Evolutionary conservation across 495 filamentous ascomycete genomes (phyloP), one percentile per base, ranked within the genome.

Genomic region (Cryomyces antarcticus): DNA sequence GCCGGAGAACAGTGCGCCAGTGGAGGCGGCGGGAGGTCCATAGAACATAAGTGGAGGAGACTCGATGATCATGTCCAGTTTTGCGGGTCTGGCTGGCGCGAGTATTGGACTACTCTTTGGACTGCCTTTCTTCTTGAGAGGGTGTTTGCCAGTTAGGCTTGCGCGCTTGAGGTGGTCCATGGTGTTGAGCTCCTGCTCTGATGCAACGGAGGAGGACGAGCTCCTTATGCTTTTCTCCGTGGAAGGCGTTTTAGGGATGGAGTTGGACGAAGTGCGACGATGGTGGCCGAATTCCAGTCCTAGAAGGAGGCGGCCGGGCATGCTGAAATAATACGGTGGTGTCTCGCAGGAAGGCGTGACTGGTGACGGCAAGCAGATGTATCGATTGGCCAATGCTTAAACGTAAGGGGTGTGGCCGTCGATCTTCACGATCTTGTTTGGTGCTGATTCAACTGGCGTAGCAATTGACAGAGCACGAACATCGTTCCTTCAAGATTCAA

Each of bases 21-120:
- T 81, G 27, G 85, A 94, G 49, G 69, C 70, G 39, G 75, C 66
- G 1, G 83, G 67, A 6, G 68, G 63, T 13, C 82, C 85, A 52
- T 87, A 85, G 62, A 92, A 78, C 11, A 94, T 72, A 7, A 88
- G 64, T 1, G 89, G 89, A 0, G 89, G 84, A 3, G 84, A 93
- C 63, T 99, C 89, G 44, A 95, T 80, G 31, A 74, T 65, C 60
- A 88, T 74, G 27, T 77, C 71, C 41, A 94, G 57, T 39, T 71
- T 74, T n/a, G 73, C 73, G 0, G 65, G 56, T 35, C 66, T 57
- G 29, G 37, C 34, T 9, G 37, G 48, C 47, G 7, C 51, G 41
- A 10, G 50, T 46, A 36, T 49, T 49, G 37, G 28, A 10, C 31
- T 42, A 24, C 39, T 46, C 17, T 24, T 24, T 24, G 17, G 17